Conservation (phyloP, 352 stramenopile genomes). For the Pythium plurisporium region DNA sequence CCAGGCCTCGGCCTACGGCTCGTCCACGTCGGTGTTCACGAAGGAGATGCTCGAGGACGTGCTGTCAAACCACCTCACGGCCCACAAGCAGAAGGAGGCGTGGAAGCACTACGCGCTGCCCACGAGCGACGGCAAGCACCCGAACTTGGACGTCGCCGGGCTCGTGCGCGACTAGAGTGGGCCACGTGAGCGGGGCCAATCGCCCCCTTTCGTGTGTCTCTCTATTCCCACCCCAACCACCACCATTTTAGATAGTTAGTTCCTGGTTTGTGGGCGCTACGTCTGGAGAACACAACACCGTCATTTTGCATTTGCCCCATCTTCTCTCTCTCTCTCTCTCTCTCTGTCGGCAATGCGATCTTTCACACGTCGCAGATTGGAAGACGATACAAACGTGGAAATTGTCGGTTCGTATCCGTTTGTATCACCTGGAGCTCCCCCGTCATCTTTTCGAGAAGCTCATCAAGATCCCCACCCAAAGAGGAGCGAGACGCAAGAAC, state of each 20-base stretch:
- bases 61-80: constrained; percentile 91
- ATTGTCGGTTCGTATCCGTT: background rate
- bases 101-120: constrained; percentile 87
- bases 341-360: background rate
- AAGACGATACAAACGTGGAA: background rate
- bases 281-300: constrained; percentile 12
- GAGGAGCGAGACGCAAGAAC: background rate
- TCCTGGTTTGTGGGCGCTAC: constrained; percentile 81
- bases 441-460: background rate
- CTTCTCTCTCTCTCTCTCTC: too few species aligned
- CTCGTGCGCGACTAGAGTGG: constrained; percentile 39
- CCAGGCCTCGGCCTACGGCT: constrained; percentile 97
- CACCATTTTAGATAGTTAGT: constrained; percentile 70
- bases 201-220: constrained; percentile 6
- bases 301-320: background rate
- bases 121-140: constrained; percentile 30
- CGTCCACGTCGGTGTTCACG: constrained; percentile 90
- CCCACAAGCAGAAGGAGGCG: constrained; percentile 91
- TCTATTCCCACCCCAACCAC: background rate
- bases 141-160: constrained; percentile 33
- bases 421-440: background rate
- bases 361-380: background rate
- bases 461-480: background rate
- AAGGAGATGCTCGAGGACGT: constrained; percentile 92
- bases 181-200: constrained; percentile 3